phyloP scores from a whole-genome alignment of 257 asterid species.

The Nicotiana obtusifolia region DNA sequence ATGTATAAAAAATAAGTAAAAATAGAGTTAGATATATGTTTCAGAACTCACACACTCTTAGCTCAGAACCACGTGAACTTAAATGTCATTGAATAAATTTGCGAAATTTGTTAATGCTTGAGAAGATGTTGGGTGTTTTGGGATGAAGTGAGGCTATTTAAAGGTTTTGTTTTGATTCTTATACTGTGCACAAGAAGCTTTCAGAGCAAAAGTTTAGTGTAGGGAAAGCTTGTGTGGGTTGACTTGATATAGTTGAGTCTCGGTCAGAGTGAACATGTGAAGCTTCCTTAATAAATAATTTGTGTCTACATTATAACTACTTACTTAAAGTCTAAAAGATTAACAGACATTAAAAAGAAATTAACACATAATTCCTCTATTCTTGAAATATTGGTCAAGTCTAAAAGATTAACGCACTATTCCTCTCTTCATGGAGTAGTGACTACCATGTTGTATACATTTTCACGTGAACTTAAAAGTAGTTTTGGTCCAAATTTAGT shows the following conservation, averaged over 20 bases:
- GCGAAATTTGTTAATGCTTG: background rate
- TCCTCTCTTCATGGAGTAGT: too few relatives aligned
- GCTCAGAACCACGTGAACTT: too few relatives aligned
- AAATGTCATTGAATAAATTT: background rate
- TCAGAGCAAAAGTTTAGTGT: slow-evolving; percentile 21
- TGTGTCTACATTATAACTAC: background rate
- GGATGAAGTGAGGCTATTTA: slow-evolving; percentile 4
- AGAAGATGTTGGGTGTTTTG: background rate
- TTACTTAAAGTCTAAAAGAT: too few relatives aligned
- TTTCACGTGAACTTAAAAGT: too few relatives aligned
- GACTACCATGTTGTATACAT: too few relatives aligned
- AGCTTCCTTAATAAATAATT: background rate
- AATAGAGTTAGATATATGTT: background rate
- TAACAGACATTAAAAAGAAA: too few relatives aligned
- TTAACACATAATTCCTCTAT: too few relatives aligned
- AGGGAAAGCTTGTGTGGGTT: slow-evolving; percentile 33
- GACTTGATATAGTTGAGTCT: background rate
- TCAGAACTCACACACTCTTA: too few relatives aligned
- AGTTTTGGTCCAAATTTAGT: too few relatives aligned
- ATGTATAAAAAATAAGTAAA: too few relatives aligned
- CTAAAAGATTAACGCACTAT: too few relatives aligned
- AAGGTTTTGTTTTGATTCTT: background rate
- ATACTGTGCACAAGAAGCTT: slow-evolving; percentile 28
- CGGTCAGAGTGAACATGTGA: background rate
- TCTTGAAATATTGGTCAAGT: too few relatives aligned